Base-by-base conservation (phyloP, 2,329 filamentous ascomycete species). In the Lojkania enalia region DNA sequence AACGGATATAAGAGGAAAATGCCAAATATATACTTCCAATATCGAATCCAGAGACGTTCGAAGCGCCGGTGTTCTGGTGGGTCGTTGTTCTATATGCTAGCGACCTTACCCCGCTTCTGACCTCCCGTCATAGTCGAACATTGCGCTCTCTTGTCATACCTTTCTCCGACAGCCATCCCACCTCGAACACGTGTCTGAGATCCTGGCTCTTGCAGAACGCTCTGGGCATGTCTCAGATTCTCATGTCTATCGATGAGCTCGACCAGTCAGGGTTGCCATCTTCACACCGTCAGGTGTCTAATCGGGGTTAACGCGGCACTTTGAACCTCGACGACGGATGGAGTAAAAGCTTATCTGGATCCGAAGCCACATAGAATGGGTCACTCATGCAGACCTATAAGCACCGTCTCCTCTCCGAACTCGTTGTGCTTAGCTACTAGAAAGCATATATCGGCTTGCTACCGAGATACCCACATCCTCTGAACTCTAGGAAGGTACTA, bases 261-360 rank as follows among this genome's bases (percentile, higher is more conserved):
- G 39, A 40, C 61, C 58, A 67, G 39, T 63, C 53, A 64, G 36
- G 52, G 42, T 30, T 42, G 33, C 23, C 37, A 38, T 49, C 53
- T 46, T 58, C 54, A 57, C 61, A 61, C 58, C 54, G 46, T 53
- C 35, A 56, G 48, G 52, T 46, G 55, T 25, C 37, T 15, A 39
- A 40, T 43, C 39, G 35, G 49, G 53, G 43, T 46, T 40, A 40
- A 44, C 20, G 30, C 44, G 46, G 44, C 48, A 42, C 42, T 48
- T 37, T 43, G 21, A 30, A 33, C 36, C 16, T 39, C 23, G 43
- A 39, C 41, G 35, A 39, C 30, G 41, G 42, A 46, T 42, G 32
- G 44, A 29, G 31, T 16, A 36, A 35, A 53, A 52, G 50, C 39
- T 50, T 49, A 40, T 40, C 30, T 44, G 14, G 21, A 39, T 39